phyloP scores from a whole-genome alignment of 805 yeast genomes.

The Candida oleophila region DNA sequence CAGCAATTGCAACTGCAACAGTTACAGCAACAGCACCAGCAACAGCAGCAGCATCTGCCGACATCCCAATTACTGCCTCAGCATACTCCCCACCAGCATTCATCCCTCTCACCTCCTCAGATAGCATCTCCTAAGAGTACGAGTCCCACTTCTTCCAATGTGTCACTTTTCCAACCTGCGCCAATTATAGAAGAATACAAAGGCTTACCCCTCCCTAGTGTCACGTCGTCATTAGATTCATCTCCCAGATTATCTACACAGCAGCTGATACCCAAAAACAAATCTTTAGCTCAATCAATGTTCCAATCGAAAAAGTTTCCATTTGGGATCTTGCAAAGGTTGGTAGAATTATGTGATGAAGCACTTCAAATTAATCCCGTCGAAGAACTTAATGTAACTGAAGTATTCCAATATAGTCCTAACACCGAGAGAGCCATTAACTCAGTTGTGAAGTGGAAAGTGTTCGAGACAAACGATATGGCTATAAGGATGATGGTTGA shows the following conservation, averaged over 20 bases:
- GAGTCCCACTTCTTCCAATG: conserved; percentile 11
- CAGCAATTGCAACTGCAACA: conserved; percentile 13
- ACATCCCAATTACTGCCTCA: conserved; percentile 17
- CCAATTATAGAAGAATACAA: conserved; percentile 49
- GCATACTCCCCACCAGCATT: conserved; percentile 23
- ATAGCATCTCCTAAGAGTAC: conserved; percentile 7
- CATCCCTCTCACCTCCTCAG: conserved; percentile 10
- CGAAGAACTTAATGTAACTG: conserved; percentile 47
- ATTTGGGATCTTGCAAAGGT: conserved; percentile 54
- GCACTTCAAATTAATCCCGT: conserved; percentile 69
- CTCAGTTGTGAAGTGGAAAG: conserved; percentile 39
- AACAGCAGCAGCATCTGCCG: conserved; percentile 24
- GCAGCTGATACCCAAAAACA: conserved; percentile 13
- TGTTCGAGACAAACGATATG: conserved; percentile 59
- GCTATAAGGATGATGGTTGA: conserved; percentile 61
- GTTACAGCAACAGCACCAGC: conserved; percentile 16
- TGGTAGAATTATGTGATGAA: conserved; percentile 68
- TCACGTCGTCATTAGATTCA: conserved; percentile 7
- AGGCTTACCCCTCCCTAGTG: conserved; percentile 49
- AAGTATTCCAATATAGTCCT: conserved; percentile 50
- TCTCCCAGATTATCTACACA: conserved; percentile 20
- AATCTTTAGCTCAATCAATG: conserved; percentile 27
- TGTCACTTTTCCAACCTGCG: conserved; percentile 18
- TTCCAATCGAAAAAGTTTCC: conserved; percentile 54
- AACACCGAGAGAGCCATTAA: conserved; percentile 57